Conservation (phyloP, 352 stramenopile genomes). For the Globisporangium irregulare region DNA sequence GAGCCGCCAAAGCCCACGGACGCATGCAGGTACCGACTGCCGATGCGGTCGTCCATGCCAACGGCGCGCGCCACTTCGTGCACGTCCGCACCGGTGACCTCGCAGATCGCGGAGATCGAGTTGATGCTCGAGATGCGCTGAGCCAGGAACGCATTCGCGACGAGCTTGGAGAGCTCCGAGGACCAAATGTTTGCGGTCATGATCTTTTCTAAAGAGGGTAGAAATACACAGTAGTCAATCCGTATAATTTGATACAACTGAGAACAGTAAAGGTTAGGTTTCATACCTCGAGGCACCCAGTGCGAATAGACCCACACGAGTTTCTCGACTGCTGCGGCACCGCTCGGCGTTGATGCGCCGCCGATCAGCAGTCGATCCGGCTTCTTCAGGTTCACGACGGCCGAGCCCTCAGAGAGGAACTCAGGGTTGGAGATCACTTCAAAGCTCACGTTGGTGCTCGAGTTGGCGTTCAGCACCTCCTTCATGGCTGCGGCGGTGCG, state of each 20-base stretch:
- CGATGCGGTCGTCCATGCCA: constrained; percentile 97
- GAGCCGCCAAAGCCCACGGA: constrained; percentile 99
- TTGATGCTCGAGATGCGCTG: constrained; percentile 99
- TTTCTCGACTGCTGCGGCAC: constrained; percentile 85
- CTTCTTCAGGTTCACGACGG: constrained; percentile 94
- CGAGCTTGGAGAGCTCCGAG: constrained; percentile 99
- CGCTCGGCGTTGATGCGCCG: constrained; percentile 90
- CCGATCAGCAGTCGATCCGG: constrained; percentile 98
- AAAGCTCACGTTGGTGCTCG: constrained; percentile 89
- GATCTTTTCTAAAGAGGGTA: constrained; percentile 83
- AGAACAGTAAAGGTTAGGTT: no score
- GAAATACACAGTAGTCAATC: neutral
- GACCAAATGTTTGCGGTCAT: constrained; percentile 99
- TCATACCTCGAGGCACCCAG: constrained; percentile 90
- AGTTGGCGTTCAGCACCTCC: constrained; percentile 94
- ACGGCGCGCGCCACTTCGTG: constrained; percentile 97
- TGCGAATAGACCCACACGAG: constrained; percentile 97
- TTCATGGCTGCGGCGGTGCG: constrained; percentile 97
- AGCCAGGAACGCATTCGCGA: constrained; percentile 99
- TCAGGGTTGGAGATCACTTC: constrained; percentile 99
- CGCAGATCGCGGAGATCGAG: constrained; percentile 99
- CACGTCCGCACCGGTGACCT: constrained; percentile 97
- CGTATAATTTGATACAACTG: no score
- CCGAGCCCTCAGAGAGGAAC: constrained; percentile 99
- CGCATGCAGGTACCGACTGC: constrained; percentile 96